Evolutionary conservation across 1,284 basidiomycete genomes (phyloP), one percentile per base, ranked within the genome.

Genomic region (Athelia psychrophila): DNA sequence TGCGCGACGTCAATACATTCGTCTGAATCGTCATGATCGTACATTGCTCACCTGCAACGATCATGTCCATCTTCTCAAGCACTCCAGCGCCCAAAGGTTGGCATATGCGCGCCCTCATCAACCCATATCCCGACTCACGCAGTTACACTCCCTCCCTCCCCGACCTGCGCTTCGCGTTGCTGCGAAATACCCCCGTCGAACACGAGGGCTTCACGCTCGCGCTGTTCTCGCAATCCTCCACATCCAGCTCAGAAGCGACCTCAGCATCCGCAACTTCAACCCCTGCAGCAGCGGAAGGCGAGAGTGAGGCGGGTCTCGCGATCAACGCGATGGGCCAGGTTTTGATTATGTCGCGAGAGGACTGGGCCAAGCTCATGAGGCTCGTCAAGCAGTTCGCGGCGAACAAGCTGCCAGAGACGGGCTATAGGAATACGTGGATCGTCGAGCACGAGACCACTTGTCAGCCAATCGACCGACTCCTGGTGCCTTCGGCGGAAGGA

Each of bases 161-260:
- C 9, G 55, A 58, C 1, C 66, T 78, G 42, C 57, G 62, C 30
- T 65, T 77, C 42, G 68, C 66, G 4, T 69, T 72, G 25, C 65
- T 76, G 13, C 64, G 67, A 25, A 75, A 73, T 57, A 64, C 70
- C 1, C 73, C 63, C 12, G 69, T 67, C 2, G 69, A 74, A 44
- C 66, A 62, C 8, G 67, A 75, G 46, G 75, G 73, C 30, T 75
- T 79, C 59, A 73, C 73, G 0, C 61, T 76, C 30, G 73, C 76
- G 5, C 56, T 79, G 2, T 78, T 79, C 64, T 30, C 27, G 27
- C 27, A 30, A 13, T 30, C 27, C 6, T 30, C 27, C 27, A 30
- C 27, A 30, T 30, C 27, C 27, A 30, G 27, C 27, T 30, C 27
- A 13, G 27, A 30, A 30, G 27, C 27, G 13, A 30, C 27, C 6